These are phyloP conservation scores for Russula dissimulans DNA, from an alignment of 768 basidiomycete genomes.

Conservation along the genomic window DNA sequence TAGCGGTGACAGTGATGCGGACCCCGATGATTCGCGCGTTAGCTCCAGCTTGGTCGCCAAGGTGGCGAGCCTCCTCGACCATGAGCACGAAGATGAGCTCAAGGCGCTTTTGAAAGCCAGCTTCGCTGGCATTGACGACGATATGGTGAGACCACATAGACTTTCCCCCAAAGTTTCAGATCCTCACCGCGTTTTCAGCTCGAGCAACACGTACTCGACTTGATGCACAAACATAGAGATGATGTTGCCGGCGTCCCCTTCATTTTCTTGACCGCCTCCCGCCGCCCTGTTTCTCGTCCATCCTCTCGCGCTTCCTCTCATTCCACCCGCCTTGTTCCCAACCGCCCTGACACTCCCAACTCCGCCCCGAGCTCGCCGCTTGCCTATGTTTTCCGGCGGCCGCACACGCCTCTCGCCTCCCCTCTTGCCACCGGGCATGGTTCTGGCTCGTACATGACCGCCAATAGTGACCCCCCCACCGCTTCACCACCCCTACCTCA, in stretches of 20 bases:
- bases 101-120: conserved; percentile 63
- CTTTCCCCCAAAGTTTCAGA: neutral
- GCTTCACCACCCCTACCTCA: conserved; percentile 59
- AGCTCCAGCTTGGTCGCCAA: conserved; percentile 54
- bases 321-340: conserved; percentile 49
- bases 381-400: conserved; percentile 61
- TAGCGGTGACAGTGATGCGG: conserved; percentile 46
- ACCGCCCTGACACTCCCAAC: conserved; percentile 66
- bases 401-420: conserved; percentile 71
- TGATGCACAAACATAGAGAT: conserved; percentile 94
- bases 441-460: conserved; percentile 47
- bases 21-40: conserved; percentile 47
- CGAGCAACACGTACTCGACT: conserved; percentile 83
- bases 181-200: conserved; percentile 36
- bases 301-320: conserved; percentile 72
- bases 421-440: conserved; percentile 55
- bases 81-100: conserved; percentile 83
- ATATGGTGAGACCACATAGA: conserved; percentile 42
- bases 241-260: conserved; percentile 77
- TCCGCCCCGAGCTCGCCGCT: conserved; percentile 73
- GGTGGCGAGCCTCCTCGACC: conserved; percentile 62
- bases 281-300: conserved; percentile 70
- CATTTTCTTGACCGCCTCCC: conserved; percentile 69
- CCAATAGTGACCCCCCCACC: conserved; percentile 45
- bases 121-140: conserved; percentile 53